phyloP scores from a whole-genome alignment of 768 basidiomycete species.

The Coprinellus micaceus region DNA sequence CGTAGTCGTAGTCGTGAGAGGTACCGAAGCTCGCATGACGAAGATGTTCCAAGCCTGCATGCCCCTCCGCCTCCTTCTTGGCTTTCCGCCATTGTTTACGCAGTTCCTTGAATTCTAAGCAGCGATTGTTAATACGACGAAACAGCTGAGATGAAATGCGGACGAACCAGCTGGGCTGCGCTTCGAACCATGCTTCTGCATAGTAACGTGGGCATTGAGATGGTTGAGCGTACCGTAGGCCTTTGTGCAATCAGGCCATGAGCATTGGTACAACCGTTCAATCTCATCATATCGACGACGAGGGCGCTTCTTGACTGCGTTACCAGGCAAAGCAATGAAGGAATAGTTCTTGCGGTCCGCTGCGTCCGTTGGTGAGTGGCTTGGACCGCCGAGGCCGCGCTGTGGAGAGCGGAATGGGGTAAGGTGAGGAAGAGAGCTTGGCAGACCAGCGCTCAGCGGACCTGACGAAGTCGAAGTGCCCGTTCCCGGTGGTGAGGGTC shows the following conservation, averaged over 20 bases:
- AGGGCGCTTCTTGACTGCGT: conserved; percentile 80
- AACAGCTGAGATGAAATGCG: conserved; percentile 8
- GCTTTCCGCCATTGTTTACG: conserved; percentile 94
- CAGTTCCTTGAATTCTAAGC: conserved; percentile 93
- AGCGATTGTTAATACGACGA: conserved; percentile 16
- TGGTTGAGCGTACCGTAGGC: conserved; percentile 95
- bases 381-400: conserved; percentile 22
- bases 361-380: conserved; percentile 29
- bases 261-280: conserved; percentile 87
- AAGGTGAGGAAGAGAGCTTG: conserved; percentile 23
- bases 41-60: conserved; percentile 20
- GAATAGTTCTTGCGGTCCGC: conserved; percentile 70
- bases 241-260: conserved; percentile 74
- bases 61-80: conserved; percentile 67
- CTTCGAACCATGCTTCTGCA: conserved; percentile 94
- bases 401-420: conserved; percentile 26
- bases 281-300: conserved; percentile 91
- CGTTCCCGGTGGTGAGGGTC: conserved; percentile 60
- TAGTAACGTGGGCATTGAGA: conserved; percentile 96
- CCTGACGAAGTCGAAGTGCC: conserved; percentile 53
- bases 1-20: conserved; percentile 28
- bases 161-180: conserved; percentile 82
- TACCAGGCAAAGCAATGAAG: conserved; percentile 78
- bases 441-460: conserved; percentile 23
- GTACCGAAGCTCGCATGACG: conserved; percentile 29